Percentiles rank a stretch among this genome's conserved stretches.
Evolutionary conservation across 495 filamentous ascomycete genomes (phyloP).

Genomic region (Acidomyces sp.): DNA sequence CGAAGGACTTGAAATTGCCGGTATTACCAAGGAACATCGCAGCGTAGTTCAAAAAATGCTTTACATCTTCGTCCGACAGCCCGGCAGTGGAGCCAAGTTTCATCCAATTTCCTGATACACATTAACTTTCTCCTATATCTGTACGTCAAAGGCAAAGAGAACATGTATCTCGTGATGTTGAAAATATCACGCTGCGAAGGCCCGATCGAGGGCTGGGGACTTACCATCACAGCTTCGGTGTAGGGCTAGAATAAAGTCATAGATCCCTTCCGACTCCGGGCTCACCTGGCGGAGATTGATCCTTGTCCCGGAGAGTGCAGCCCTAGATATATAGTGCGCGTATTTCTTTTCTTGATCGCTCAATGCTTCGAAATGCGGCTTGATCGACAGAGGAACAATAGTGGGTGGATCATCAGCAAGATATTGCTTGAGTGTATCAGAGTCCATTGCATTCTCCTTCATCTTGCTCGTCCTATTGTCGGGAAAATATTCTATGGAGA

Average conservation of each 20-base stretch:
- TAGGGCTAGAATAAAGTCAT: conserved; percentile 75
- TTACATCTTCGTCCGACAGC: conserved; percentile 54
- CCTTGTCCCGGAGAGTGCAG: conserved; percentile 70
- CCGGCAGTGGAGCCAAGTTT: conserved; percentile 53
- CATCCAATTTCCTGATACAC: conserved; percentile 55
- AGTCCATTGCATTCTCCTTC: conserved; percentile 30
- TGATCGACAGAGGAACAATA: conserved; percentile 73
- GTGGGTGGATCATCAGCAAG: conserved; percentile 80
- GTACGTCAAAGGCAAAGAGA: too few species aligned
- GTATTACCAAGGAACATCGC: conserved; percentile 80
- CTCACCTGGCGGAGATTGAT: conserved; percentile 81
- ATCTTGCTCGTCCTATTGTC: too few species aligned
- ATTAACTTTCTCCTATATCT: conserved; percentile 3
- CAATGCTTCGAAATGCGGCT: conserved; percentile 77
- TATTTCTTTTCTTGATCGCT: conserved; percentile 67
- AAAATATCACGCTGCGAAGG: too few species aligned
- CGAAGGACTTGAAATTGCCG: conserved; percentile 95
- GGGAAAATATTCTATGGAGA: too few species aligned
- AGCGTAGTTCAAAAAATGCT: conserved; percentile 73
- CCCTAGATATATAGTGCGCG: conserved; percentile 85
- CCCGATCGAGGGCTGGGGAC: too few species aligned
- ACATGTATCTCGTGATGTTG: too few species aligned
- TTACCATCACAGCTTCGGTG: conserved; percentile 45
- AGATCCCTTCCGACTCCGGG: conserved; percentile 80
- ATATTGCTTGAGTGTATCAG: conserved; percentile 50